Evolutionary conservation across 2,329 filamentous ascomycete genomes (phyloP).

Genomic region (Fusarium proliferatum): DNA sequence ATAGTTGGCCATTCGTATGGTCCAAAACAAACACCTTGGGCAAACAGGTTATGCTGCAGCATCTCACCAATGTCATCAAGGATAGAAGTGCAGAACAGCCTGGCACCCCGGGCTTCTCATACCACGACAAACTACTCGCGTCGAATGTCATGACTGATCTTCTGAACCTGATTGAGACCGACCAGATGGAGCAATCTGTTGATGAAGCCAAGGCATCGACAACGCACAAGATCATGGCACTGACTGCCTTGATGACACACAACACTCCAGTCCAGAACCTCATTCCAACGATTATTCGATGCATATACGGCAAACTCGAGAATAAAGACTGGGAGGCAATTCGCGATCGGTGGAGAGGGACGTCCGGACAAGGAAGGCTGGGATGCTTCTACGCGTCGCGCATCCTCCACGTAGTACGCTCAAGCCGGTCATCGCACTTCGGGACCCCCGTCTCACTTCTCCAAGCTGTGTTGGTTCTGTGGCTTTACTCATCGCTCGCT

Average conservation of each 20-base stretch:
- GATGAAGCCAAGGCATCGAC: constrained; percentile 22
- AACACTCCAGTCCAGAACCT: constrained; percentile 4
- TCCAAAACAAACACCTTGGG: constrained; percentile 8
- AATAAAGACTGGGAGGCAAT: neutral
- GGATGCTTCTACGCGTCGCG: constrained; percentile 22
- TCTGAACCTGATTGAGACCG: neutral
- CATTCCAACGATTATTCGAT: neutral
- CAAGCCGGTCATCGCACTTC: constrained; percentile 15
- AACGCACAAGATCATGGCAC: constrained; percentile 12
- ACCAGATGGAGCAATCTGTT: neutral
- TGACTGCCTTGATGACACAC: constrained; percentile 10
- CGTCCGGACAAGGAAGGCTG: constrained; percentile 7
- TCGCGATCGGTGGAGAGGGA: neutral
- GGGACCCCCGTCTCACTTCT: neutral
- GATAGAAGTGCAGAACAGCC: neutral
- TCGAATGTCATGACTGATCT: neutral
- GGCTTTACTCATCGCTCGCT: constrained; percentile 4
- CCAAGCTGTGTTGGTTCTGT: neutral
- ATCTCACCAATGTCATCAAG: neutral
- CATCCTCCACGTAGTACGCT: constrained; percentile 7
- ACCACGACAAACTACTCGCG: neutral
- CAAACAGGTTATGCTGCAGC: constrained; percentile 5
- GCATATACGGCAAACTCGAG: constrained; percentile 17
- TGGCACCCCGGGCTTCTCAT: neutral
- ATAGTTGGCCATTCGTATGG: constrained; percentile 1